phyloP scores from a whole-genome alignment of 768 basidiomycete genomes.

The Daedalea quercina region DNA sequence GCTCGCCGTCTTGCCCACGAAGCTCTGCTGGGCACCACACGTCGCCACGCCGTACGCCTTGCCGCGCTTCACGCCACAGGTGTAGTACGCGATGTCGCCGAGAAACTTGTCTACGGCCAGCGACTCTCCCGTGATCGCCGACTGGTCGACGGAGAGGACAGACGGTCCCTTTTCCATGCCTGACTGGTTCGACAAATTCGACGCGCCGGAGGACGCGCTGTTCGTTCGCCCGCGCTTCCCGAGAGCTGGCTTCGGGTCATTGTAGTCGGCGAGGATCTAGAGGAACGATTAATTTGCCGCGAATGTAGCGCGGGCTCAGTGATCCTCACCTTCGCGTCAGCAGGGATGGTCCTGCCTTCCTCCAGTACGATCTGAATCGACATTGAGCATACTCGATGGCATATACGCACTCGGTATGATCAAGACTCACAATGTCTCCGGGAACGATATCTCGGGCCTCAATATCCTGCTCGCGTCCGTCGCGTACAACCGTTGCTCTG shows the following conservation, averaged over 20 bases:
- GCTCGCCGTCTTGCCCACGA: constrained; percentile 40
- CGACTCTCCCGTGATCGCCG: constrained; percentile 40
- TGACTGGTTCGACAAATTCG: not conserved
- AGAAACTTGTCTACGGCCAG: constrained; percentile 40
- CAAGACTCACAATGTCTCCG: constrained; percentile 29
- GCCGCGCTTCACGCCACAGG: constrained; percentile 30
- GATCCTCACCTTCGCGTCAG: constrained; percentile 29
- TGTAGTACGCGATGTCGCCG: constrained; percentile 37
- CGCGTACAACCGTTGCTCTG: constrained; percentile 31
- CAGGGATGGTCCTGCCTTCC: constrained; percentile 39
- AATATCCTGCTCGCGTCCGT: constrained; percentile 34
- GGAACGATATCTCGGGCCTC: constrained; percentile 38
- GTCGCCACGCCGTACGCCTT: constrained; percentile 32
- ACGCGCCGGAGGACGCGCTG: not conserved
- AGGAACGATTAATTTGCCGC: not conserved
- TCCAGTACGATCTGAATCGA: constrained; percentile 25
- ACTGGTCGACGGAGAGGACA: constrained; percentile 36
- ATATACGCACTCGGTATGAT: not conserved
- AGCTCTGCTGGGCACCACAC: constrained; percentile 30
- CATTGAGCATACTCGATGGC: not conserved
- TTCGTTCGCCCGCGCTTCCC: constrained; percentile 13
- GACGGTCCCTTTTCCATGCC: constrained; percentile 32
- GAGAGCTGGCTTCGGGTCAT: constrained; percentile 26
- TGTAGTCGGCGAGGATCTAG: constrained; percentile 34
- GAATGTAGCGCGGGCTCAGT: no score